Evolutionary conservation across 768 basidiomycete species (phyloP), one percentile per base, ranked within the genome.

Genomic region (Punctularia strigosozonata): DNA sequence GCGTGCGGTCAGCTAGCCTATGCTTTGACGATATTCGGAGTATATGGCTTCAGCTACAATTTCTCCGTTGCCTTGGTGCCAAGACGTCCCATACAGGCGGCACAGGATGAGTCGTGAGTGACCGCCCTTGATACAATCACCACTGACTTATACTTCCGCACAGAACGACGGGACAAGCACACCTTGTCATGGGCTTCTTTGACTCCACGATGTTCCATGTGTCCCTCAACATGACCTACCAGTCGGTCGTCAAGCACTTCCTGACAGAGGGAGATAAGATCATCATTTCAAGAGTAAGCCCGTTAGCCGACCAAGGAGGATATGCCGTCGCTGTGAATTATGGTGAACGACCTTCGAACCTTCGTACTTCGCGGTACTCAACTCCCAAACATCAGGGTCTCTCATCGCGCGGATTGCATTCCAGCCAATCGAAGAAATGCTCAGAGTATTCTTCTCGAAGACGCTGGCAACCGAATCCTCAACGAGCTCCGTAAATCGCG

Each of bases 271-370:
- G 88, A 3, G 95, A 99, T 57, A 89, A 95, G 51, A 63, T 98
- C 31, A 71, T 94, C 8, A 68, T 99, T 14, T 86, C 87, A 0
- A 75, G 73, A 54, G 76, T 88, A 51, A 90, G 89, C 43, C 78
- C 83, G 22, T 61, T 94, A 36, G 65, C 77, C 33, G 83, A 92
- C 54, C 91, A 97, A 58, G 94, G 89, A 4, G 92, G 90, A 2
- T 98, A 95, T 56, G 94, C 92, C 0, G 68, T 98, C 10, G 94
- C 95, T 10, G 81, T 84, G 26, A 98, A 97, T 57, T 99, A 98
- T 54, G 95, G 94, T 86, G 38, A 36, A n/a, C n/a, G n/a, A n/a
- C n/a, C n/a, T n/a, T n/a, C n/a, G n/a, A n/a, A n/a, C n/a, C n/a
- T n/a, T n/a, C n/a, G 73, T 12, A 10, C 15, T 28, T 5, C 14